phyloP scores from a whole-genome alignment of 1,139 yeast species.

The Hyphopichia buzzinii region DNA sequence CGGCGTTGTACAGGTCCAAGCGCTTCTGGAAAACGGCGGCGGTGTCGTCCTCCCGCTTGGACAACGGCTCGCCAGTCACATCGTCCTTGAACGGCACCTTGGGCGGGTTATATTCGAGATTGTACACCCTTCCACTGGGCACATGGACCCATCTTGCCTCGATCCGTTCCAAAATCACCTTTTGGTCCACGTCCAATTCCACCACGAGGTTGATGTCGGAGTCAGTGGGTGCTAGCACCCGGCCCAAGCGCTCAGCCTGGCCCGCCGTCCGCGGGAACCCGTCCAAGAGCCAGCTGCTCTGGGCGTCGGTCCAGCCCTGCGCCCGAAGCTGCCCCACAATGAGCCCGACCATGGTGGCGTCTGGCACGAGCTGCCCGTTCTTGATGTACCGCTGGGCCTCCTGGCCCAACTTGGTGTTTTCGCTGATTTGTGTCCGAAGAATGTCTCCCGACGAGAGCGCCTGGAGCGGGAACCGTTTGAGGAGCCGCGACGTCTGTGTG shows the following conservation, averaged over 20 bases:
- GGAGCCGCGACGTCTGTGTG: conserved; percentile 70
- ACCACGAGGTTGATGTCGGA: conserved; percentile 69
- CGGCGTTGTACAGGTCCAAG: conserved; percentile 57
- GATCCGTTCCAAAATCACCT: conserved; percentile 74
- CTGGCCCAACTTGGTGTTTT: conserved; percentile 54
- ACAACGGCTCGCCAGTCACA: conserved; percentile 80
- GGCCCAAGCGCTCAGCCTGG: conserved; percentile 66
- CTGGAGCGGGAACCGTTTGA: conserved; percentile 50
- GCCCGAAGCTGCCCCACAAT: conserved; percentile 49
- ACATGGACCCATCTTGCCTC: conserved; percentile 83
- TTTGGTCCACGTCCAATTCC: conserved; percentile 79
- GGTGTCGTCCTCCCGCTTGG: conserved; percentile 80
- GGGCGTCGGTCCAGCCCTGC: conserved; percentile 44
- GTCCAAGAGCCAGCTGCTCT: conserved; percentile 72
- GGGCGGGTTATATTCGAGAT: conserved; percentile 86
- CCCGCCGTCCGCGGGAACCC: conserved; percentile 83
- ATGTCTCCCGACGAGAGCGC: conserved; percentile 84
- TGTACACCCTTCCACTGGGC: conserved; percentile 84
- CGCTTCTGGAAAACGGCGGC: conserved; percentile 66
- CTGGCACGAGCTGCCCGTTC: conserved; percentile 73
- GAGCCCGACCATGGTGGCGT: conserved; percentile 59
- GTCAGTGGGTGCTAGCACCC: conserved; percentile 34
- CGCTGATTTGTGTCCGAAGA: conserved; percentile 63
- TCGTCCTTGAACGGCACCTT: conserved; percentile 78
- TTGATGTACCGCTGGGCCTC: conserved; percentile 57